These are phyloP conservation scores for Elongisporangium prolatum DNA, from an alignment of 352 stramenopile species.

Conservation along the genomic window DNA sequence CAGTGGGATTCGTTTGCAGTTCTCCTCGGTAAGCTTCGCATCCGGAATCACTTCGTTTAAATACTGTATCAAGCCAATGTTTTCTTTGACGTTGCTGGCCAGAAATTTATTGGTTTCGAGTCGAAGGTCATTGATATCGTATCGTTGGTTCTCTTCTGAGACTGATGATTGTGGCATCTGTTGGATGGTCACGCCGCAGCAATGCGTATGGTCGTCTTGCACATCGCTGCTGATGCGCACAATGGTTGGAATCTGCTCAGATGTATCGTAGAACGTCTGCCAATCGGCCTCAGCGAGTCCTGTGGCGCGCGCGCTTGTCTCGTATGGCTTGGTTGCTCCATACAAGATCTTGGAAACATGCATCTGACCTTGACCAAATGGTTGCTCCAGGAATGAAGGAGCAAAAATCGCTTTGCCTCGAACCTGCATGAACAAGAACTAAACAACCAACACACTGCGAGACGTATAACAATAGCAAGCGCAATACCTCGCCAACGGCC, in stretches of 20 bases:
- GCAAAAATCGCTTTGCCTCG: constrained; percentile 51
- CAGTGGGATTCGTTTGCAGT: constrained; percentile 54
- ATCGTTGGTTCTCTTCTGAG: constrained; percentile 27
- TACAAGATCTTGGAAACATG: constrained; percentile 81
- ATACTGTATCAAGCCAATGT: constrained; percentile 58
- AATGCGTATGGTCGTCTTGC: constrained; percentile 39
- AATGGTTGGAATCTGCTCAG: constrained; percentile 81
- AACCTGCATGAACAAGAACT: constrained; percentile 24
- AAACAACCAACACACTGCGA: background rate
- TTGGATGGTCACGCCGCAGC: constrained; percentile 76
- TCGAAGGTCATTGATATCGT: constrained; percentile 60
- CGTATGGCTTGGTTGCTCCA: constrained; percentile 63
- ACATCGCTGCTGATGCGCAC: constrained; percentile 66
- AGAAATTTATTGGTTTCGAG: constrained; percentile 49
- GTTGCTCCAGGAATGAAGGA: background rate
- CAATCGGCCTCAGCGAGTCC: constrained; percentile 67
- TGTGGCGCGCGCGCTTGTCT: constrained; percentile 63
- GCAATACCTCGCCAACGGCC: constrained; percentile 63
- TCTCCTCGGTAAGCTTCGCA: constrained; percentile 49
- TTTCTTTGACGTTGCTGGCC: constrained; percentile 42
- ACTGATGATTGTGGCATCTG: constrained; percentile 45
- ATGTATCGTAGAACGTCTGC: constrained; percentile 81
- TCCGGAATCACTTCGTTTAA: constrained; percentile 73
- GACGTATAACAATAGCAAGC: background rate
- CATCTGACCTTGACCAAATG: constrained; percentile 36